A percentile compares a stretch with the other conserved stretches of the same genome.
phyloP scores from a whole-genome alignment of 345 rosid species.

The Euclidium syriacum region DNA sequence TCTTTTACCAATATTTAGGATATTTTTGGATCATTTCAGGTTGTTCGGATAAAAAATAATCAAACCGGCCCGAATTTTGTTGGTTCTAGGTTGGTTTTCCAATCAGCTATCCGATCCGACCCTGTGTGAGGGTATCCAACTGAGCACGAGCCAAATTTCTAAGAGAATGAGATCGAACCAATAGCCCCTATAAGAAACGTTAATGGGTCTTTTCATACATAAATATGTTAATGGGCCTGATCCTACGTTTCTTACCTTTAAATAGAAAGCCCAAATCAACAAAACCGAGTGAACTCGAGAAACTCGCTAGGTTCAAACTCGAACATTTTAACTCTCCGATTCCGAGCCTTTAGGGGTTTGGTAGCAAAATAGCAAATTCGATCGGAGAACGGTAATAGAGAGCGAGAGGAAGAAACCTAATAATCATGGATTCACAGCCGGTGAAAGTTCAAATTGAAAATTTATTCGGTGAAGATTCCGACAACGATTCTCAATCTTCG shows the following conservation, averaged over 20 bases:
- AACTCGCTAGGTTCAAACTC: constrained; percentile 23
- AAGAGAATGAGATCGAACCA: no score
- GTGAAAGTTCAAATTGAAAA: constrained; percentile 19
- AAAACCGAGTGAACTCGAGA: constrained; percentile 7
- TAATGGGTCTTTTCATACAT: no score
- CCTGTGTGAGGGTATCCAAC: no score
- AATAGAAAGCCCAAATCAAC: neutral
- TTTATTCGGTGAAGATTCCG: constrained; percentile 46
- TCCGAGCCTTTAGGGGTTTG: constrained; percentile 1
- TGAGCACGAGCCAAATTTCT: no score
- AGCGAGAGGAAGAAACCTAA: neutral
- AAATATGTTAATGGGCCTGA: constrained; percentile 29
- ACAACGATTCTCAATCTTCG: constrained; percentile 39
- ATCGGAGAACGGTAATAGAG: constrained; percentile 16
- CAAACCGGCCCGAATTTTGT: no score
- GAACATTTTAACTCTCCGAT: neutral
- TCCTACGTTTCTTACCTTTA: neutral
- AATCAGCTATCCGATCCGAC: no score
- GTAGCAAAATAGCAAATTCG: neutral
- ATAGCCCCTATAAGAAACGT: no score
- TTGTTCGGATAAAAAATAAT: no score
- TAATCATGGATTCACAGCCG: constrained; percentile 21
- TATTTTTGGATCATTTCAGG: no score
- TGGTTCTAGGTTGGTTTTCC: no score
- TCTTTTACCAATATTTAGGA: no score